Conservation (phyloP, 192 early-diverging fungal species). For the Diversispora eburnea region DNA sequence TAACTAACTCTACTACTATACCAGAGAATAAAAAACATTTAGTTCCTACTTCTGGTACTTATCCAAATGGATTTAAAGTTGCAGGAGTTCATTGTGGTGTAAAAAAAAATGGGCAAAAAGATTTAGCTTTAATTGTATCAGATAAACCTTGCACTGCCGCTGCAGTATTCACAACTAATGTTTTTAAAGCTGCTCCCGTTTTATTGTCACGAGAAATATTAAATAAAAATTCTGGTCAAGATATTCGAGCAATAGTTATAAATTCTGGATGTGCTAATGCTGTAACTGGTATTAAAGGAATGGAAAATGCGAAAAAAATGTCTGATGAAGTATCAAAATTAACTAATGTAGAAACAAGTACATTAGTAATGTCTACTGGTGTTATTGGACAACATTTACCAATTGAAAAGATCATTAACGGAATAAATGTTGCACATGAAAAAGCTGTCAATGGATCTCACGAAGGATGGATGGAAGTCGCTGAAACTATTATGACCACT, state of each 20-base stretch:
- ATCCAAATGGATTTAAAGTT: slow-evolving; percentile 81
- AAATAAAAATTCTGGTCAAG: slow-evolving; percentile 41
- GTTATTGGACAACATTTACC: slow-evolving; percentile 91
- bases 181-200: slow-evolving; percentile 90
- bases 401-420: slow-evolving; percentile 76
- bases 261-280: slow-evolving; percentile 97
- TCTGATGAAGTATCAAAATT: slow-evolving; percentile 51
- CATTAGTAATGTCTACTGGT: slow-evolving; percentile 93
- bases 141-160: slow-evolving; percentile 68
- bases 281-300: slow-evolving; percentile 83
- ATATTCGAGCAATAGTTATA: slow-evolving; percentile 57
- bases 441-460: slow-evolving; percentile 48
- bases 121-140: slow-evolving; percentile 79
- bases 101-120: slow-evolving; percentile 76
- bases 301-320: slow-evolving; percentile 76
- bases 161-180: slow-evolving; percentile 91
- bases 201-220: slow-evolving; percentile 65
- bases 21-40: slow-evolving; percentile 55
- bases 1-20: background rate
- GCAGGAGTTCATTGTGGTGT: slow-evolving; percentile 73
- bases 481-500: slow-evolving; percentile 93
- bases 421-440: slow-evolving; percentile 49
- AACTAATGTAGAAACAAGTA: slow-evolving; percentile 39
- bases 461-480: slow-evolving; percentile 74
- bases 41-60: slow-evolving; percentile 72